Conservation (phyloP, 2,329 filamentous ascomycete genomes). For the Calycina herbarum region DNA sequence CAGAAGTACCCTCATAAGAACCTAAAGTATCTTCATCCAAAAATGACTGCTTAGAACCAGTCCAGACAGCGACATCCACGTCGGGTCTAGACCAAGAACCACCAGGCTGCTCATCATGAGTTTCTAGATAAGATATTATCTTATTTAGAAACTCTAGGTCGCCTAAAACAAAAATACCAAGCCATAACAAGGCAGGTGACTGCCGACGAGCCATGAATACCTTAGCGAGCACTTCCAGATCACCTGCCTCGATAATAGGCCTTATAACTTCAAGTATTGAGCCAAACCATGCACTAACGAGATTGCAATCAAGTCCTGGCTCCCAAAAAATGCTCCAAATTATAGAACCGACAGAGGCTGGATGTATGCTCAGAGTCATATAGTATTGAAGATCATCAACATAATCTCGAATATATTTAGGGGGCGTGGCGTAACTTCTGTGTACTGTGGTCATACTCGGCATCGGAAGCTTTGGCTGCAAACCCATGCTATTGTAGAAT, state of each 20-base stretch:
- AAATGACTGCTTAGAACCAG: too few relatives aligned
- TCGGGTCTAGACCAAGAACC: too few relatives aligned
- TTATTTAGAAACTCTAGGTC: conserved; percentile 11
- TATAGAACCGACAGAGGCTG: conserved; percentile 11
- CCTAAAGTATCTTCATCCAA: too few relatives aligned
- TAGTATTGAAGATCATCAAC: conserved; percentile 16
- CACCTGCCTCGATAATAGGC: conserved; percentile 13
- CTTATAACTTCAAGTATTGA: conserved; percentile 15
- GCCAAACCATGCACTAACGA: conserved; percentile 18
- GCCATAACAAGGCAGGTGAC: conserved; percentile 12
- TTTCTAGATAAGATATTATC: conserved; percentile 15
- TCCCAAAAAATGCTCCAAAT: conserved; percentile 15
- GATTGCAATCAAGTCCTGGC: conserved; percentile 15
- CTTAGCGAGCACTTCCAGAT: conserved; percentile 14
- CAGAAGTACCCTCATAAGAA: too few relatives aligned
- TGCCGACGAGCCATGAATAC: conserved; percentile 14
- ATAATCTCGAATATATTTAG: conserved; percentile 15
- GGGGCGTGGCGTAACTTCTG: conserved; percentile 1
- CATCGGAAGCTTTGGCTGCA: conserved; percentile 16
- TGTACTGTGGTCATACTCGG: conserved; percentile 9
- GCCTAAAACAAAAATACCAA: conserved; percentile 13
- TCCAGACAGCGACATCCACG: too few relatives aligned
- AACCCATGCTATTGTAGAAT: conserved; percentile 15
- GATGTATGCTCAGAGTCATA: conserved; percentile 18
- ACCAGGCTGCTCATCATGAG: too few relatives aligned